These are phyloP conservation scores for Coemansia sp. DNA, from an alignment of 192 early-diverging fungal genomes.

Conservation along the genomic window DNA sequence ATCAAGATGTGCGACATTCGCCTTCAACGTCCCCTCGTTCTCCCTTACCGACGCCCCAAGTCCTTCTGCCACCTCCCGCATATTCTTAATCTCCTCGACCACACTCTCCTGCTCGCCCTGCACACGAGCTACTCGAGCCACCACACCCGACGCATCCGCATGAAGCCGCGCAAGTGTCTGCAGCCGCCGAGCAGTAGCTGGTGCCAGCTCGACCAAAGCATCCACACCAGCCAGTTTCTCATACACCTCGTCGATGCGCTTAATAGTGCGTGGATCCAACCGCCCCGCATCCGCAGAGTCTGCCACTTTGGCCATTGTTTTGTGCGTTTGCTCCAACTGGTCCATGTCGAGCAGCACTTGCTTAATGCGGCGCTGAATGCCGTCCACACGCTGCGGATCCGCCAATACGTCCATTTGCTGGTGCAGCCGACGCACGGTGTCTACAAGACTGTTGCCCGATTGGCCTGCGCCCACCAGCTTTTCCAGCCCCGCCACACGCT, in stretches of 20 bases:
- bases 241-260: conserved; percentile 42
- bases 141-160: conserved; percentile 76
- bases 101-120: conserved; percentile 68
- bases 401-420: conserved; percentile 44
- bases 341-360: conserved; percentile 50
- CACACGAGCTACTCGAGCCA: conserved; percentile 71
- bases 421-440: conserved; percentile 54
- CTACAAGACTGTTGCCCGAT: conserved; percentile 66
- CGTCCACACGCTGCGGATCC: conserved; percentile 45
- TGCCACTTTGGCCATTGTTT: conserved; percentile 2
- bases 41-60: conserved; percentile 58
- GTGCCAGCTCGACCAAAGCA: conserved; percentile 73
- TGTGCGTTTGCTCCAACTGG: conserved; percentile 25
- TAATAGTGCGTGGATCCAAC: conserved; percentile 23
- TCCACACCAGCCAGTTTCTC: conserved; percentile 64
- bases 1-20: conserved; percentile 67
- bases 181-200: conserved; percentile 74
- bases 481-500: conserved; percentile 37
- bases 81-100: conserved; percentile 61
- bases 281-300: neutral
- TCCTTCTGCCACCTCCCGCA: conserved; percentile 60
- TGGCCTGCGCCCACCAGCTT: conserved; percentile 17
- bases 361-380: conserved; percentile 49
- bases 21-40: conserved; percentile 62
- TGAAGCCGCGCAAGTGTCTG: conserved; percentile 78